Evolutionary conservation across 1,139 yeast genomes (phyloP), one percentile per base, ranked within the genome.

Genomic region (Hanseniaspora uvarum): DNA sequence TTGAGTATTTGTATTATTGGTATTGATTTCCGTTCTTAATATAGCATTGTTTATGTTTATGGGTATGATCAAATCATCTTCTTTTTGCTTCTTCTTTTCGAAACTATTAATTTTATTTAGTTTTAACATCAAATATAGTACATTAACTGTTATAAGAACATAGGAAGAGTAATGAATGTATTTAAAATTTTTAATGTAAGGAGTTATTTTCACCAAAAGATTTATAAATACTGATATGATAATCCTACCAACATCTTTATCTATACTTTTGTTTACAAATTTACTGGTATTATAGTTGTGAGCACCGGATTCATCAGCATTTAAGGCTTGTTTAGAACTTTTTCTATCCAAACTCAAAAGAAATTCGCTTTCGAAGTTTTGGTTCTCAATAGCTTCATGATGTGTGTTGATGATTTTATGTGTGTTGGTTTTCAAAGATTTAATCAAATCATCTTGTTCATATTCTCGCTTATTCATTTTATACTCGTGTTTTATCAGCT

Each of bases 181-280:
- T 8, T 44, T 19, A 4, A 30, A 6, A 12, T 11, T n/a, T 10
- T 44, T 44, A 12, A 44, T 31, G 16, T 30, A 31, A 31, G 46
- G 46, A 12, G 24, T 34, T 10, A 50, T 10, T 16, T 37, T 50
- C 2, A 43, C 11, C 8, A 50, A 24, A 11, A 50, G 36, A 30
- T 50, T 33, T n/a, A 50, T 43, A 14, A 50, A 21, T 2, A 50
- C 14, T 1, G 48, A 43, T 11, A 44, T 37, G 5, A 50, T 12
- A n/a, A 50, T 37, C 21, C 53, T 43, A 16, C 28, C 26, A 37
- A 43, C 46, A 30, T 50, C 53, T 26, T 50, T 50, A 26, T 44
- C 44, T 19, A 50, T 37, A 23, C 30, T 43, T 26, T 31, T 50
- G 28, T 49, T 48, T 14, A 28, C 46, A 2, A 30, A 10, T 41